These are phyloP conservation scores for Phaeoacremonium minimum DNA, from an alignment of 2,329 filamentous ascomycete genomes.

Conservation along the genomic window DNA sequence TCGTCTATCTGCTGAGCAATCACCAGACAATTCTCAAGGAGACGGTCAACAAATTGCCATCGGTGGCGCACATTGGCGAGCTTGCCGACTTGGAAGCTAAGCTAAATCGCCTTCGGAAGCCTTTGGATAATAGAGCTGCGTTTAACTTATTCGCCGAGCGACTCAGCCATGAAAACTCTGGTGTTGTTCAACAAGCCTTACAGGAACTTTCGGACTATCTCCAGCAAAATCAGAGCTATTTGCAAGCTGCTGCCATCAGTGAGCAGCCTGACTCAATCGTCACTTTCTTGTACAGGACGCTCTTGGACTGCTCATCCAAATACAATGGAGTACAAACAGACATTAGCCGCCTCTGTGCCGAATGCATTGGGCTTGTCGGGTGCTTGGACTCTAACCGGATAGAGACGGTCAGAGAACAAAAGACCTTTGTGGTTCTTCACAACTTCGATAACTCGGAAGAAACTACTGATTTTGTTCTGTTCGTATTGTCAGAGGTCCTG, in stretches of 20 bases:
- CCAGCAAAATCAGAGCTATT: constrained; percentile 65
- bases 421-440: constrained; percentile 78
- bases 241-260: constrained; percentile 75
- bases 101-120: constrained; percentile 59
- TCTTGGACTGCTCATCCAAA: constrained; percentile 81
- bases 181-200: constrained; percentile 79
- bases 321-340: constrained; percentile 65
- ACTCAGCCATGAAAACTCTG: constrained; percentile 76
- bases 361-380: constrained; percentile 83
- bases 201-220: constrained; percentile 73
- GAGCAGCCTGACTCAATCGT: constrained; percentile 80
- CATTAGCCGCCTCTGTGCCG: constrained; percentile 70
- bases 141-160: constrained; percentile 70
- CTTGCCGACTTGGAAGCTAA: constrained; percentile 64
- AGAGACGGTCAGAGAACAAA: constrained; percentile 72
- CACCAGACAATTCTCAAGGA: constrained; percentile 58
- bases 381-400: constrained; percentile 89
- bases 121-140: constrained; percentile 61
- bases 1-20: constrained; percentile 61
- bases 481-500: constrained; percentile 79
- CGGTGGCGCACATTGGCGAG: constrained; percentile 64
- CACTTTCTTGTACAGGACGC: constrained; percentile 64
- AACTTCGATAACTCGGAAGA: constrained; percentile 81
- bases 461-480: constrained; percentile 79
- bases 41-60: constrained; percentile 73